Evolutionary conservation across 164 flowering plant species (phyloP).

Genomic region (Santalum album): DNA sequence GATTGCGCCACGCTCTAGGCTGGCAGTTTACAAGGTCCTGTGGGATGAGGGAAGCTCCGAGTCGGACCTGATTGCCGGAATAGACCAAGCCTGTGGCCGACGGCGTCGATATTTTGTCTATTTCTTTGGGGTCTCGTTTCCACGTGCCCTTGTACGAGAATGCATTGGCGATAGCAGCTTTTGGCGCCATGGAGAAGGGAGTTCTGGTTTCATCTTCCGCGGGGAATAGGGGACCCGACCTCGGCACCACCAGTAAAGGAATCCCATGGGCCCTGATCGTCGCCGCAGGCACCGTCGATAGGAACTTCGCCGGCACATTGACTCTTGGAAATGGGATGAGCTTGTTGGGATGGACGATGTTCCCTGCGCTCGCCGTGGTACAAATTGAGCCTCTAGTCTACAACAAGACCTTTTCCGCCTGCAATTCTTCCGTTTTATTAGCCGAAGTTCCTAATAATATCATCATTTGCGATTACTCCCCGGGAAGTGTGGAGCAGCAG

Average conservation of each 20-base stretch:
- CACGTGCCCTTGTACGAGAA: slow-evolving; percentile 25
- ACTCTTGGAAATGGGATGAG: background rate
- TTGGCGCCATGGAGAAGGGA: slow-evolving; percentile 49
- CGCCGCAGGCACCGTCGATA: background rate
- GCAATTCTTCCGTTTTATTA: slow-evolving; percentile 21
- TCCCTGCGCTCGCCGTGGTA: slow-evolving; percentile 16
- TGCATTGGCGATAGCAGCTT: slow-evolving; percentile 45
- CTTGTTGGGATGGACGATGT: slow-evolving; percentile 10
- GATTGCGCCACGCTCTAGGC: slow-evolving; percentile 40
- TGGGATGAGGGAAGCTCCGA: slow-evolving; percentile 20
- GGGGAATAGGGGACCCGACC: background rate
- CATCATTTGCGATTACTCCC: slow-evolving; percentile 17
- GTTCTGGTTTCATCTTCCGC: slow-evolving; percentile 22
- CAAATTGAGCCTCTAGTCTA: slow-evolving; percentile 20
- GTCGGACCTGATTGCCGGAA: slow-evolving; percentile 48
- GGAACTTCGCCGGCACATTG: background rate
- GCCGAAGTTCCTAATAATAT: slow-evolving; percentile 10
- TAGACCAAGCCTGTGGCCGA: slow-evolving; percentile 55
- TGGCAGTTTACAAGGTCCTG: slow-evolving; percentile 54
- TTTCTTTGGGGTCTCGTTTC: slow-evolving; percentile 35
- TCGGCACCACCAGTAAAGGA: background rate
- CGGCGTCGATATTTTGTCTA: slow-evolving; percentile 61
- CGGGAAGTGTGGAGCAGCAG: slow-evolving; percentile 6
- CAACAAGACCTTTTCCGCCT: slow-evolving; percentile 20
- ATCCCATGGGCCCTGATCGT: background rate